These are phyloP conservation scores for Aspergillus affinis DNA, from an alignment of 495 filamentous ascomycete genomes.

Conservation along the genomic window DNA sequence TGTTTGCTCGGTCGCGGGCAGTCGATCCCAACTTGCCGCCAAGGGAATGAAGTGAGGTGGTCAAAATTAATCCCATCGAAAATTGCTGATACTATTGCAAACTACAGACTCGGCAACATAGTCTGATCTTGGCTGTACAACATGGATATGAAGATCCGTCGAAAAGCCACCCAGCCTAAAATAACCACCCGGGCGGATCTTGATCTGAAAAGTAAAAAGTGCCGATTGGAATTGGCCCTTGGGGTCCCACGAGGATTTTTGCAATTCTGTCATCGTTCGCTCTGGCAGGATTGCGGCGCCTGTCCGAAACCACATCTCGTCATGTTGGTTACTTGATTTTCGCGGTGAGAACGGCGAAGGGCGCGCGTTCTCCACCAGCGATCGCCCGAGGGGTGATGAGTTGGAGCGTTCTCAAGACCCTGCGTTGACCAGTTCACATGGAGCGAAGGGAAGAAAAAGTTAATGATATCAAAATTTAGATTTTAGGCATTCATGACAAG, in stretches of 20 bases:
- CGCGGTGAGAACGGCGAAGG: background rate
- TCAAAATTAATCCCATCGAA: background rate
- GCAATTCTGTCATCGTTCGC: background rate
- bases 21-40: background rate
- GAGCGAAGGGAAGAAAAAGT: background rate
- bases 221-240: no score
- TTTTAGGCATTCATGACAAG: constrained; percentile 16
- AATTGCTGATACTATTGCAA: constrained; percentile 4
- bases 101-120: constrained; percentile 15
- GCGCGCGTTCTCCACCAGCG: constrained; percentile 2
- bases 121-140: constrained; percentile 17
- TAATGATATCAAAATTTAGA: background rate
- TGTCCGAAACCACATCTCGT: background rate
- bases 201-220: background rate
- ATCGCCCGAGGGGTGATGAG: constrained; percentile 15
- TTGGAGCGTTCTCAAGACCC: constrained; percentile 3
- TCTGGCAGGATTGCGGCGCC: background rate
- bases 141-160: constrained; percentile 4
- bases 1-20: background rate
- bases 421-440: background rate
- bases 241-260: background rate
- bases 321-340: background rate
- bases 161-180: background rate
- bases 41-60: background rate
- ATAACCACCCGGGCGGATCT: constrained; percentile 4